Conservation (phyloP, 176 grass and related monocot species). For the Cocos nucifera region DNA sequence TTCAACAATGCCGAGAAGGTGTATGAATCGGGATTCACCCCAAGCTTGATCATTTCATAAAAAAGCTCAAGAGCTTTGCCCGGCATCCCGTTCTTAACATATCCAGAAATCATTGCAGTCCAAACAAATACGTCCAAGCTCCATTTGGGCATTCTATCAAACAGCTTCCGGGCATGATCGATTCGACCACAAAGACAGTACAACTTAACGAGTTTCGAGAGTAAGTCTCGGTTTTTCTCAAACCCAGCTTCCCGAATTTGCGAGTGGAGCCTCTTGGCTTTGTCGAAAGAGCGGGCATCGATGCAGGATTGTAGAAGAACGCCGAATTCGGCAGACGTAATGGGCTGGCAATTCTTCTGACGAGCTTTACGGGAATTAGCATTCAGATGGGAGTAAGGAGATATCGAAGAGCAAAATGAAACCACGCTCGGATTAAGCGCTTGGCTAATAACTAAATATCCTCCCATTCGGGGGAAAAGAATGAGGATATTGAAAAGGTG, state of each 20-base stretch:
- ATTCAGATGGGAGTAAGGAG: background rate
- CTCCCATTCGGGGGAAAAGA: background rate
- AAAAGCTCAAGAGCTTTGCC: slow-evolving; percentile 1
- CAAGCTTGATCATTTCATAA: slow-evolving; percentile 1
- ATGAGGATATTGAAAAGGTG: background rate
- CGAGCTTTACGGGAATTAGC: background rate
- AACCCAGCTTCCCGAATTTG: slow-evolving; percentile 10
- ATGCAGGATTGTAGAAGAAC: slow-evolving; percentile 18
- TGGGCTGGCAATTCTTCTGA: background rate
- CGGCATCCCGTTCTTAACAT: background rate
- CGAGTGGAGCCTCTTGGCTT: slow-evolving; percentile 11
- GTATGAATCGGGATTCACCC: slow-evolving; percentile 14
- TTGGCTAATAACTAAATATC: too few species aligned
- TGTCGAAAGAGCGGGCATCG: slow-evolving; percentile 1
- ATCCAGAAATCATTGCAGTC: slow-evolving; percentile 14
- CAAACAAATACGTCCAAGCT: slow-evolving; percentile 13
- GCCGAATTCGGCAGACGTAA: slow-evolving; percentile 4
- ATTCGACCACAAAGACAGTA: slow-evolving; percentile 12
- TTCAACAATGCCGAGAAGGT: slow-evolving; percentile 15
- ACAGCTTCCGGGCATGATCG: slow-evolving; percentile 1
- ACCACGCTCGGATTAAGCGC: background rate
- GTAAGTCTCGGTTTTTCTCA: slow-evolving; percentile 10
- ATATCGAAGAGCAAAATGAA: background rate
- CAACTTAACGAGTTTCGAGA: slow-evolving; percentile 8
- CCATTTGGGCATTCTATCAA: slow-evolving; percentile 11